Evolutionary conservation across 495 filamentous ascomycete genomes (phyloP), one percentile per base, ranked within the genome.

Genomic region (Astrothelium subdiscretum): DNA sequence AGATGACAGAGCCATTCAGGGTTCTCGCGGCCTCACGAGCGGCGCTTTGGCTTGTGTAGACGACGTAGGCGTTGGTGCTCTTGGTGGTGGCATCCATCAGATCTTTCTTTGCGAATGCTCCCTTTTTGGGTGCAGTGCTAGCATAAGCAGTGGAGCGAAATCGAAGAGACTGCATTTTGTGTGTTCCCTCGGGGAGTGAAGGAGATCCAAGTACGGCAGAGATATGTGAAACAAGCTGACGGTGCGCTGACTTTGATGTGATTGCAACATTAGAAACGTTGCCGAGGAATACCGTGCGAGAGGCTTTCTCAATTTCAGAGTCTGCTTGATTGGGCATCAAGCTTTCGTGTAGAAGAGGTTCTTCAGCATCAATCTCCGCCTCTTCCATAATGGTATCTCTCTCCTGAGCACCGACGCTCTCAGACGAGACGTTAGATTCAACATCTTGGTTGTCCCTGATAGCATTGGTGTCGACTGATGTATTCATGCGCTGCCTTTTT

Each of bases 131-230:
- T 20, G 95, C 78, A n/a, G 82, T 80, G 44, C 81, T 80, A 2
- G 84, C 78, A 73, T 91, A 97, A 2, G 95, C 86, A 20, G 89
- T 89, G 29, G 91, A 96, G 58, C 95, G 88, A 78, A 97, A 99
- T 15, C 95, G 89, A 62, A 99, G 78, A 2, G 90, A 94, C 65
- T 94, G 85, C 24, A 97, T 76, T 69, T 89, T 90, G 72, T 91
- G 88, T 0, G 76, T 69, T 13, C 72, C 73, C 29, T 71, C 72
- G 31, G 72, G 69, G 63, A 75, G 70, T 2, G 79, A 75, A 11
- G 70, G 48, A 1, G 63, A 51, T 44, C 66, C 20, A 62, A 82
- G 72, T 72, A 84, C 83, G n/a, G 82, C 83, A 2, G 70, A 72
- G 44, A 85, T 75, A 72, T 96, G 90, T 38, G 77, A 76, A 31